Base-by-base conservation (phyloP, 768 basidiomycete genomes). In the Pisolithus microcarpus region DNA sequence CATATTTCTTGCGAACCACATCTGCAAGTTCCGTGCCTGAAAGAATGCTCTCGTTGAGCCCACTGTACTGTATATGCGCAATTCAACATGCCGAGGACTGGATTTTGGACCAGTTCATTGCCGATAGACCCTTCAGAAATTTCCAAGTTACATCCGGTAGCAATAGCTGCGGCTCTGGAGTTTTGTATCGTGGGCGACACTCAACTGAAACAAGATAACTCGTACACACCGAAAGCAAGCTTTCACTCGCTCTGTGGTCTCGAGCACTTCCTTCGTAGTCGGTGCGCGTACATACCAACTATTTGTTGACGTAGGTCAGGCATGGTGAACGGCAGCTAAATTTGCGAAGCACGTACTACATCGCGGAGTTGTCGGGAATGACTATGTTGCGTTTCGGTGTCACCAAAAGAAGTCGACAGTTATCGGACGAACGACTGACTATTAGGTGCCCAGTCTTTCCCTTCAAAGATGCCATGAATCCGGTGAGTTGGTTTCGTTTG, bases 241-340 rank as follows among this genome's bases (percentile, higher is more conserved):
- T 11, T 73, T 69, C 7, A 90, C 81, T 23, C 86, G 78, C 51
- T 78, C 73, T 21, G 76, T 65, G 0, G 82, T 75, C 15, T 72
- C 75, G 47, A 80, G 61, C 43, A 82, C 75, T 56, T 87, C 85
- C 8, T 75, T 75, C 28, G 77, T 75, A 0, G 79, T 78, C 4
- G 86, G 84, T 0, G 85, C 86, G 19, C 90, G 84, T 5, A 90
- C 79, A 56, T 81, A 81, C 70, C 82, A 92, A 5, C 82, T 84
- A 52, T 36, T 26, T 9, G 11, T 11, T 16, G 23, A 50, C 19
- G 10, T 23, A 19, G 21, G n/a, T 51, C 18, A 28, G 19, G 37
- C 16, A 26, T 43, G 18, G 31, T 56, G 42, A 34, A 24, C 23
- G 6, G 9, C 8, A 9, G 37, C 28, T 4, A 30, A 7, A 26